Conservation (phyloP, 2,329 filamentous ascomycete genomes). For the Stemphylium beticola region DNA sequence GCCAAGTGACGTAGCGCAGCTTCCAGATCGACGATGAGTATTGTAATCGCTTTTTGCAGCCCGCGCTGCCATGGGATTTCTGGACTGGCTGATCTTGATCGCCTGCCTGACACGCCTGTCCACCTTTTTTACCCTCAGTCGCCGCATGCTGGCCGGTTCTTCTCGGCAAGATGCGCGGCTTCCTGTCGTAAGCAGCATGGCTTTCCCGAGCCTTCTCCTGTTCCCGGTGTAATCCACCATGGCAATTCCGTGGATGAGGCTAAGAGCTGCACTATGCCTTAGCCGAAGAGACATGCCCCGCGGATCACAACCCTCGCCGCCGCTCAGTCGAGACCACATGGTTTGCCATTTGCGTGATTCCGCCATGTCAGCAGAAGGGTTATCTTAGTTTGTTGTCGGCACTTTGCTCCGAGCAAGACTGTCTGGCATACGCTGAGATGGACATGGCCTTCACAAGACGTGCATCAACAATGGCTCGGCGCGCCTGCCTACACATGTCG, state of each 20-base stretch:
- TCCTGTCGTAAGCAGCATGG: not conserved
- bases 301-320: not conserved
- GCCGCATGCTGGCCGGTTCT: not conserved
- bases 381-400: too few relatives aligned
- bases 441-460: too few relatives aligned
- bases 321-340: too few relatives aligned
- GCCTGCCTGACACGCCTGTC: not conserved
- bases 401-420: too few relatives aligned
- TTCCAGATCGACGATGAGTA: constrained; percentile 9
- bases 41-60: constrained; percentile 1
- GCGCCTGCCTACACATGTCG: too few relatives aligned
- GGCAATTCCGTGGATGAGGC: not conserved
- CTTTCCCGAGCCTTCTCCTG: not conserved
- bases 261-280: not conserved
- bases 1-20: constrained; percentile 11
- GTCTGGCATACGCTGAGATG: too few relatives aligned
- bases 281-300: not conserved
- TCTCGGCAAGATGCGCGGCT: not conserved
- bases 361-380: too few relatives aligned
- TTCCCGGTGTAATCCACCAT: not conserved
- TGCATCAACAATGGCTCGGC: too few relatives aligned
- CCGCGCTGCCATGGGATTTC: not conserved
- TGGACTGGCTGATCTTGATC: not conserved
- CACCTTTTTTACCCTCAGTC: not conserved
- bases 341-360: not conserved